Base-by-base conservation (phyloP, 2,329 filamentous ascomycete species). In the Cercospora sp. region DNA sequence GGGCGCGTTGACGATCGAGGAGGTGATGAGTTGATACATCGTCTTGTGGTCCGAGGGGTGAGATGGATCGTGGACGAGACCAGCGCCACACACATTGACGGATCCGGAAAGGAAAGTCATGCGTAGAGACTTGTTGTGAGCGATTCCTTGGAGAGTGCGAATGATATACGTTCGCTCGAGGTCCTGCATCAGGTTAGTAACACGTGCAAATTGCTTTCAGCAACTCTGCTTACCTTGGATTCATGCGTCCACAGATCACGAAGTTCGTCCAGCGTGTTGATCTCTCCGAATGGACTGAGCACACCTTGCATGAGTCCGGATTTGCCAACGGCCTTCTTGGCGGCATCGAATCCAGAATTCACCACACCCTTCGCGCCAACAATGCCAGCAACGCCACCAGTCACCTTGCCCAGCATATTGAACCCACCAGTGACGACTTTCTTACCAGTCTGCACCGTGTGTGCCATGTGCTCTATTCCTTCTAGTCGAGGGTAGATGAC, bases 191-290 rank as follows among this genome's bases (percentile, higher is more conserved):
- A n/a, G 13, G 60, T 71, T 55, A 68, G 68, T 64, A 20, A 23
- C 39, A 26, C 8, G 4, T 23, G n/a, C 3, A 5, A n/a, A 1
- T 42, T 7, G 72, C 71, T 31, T 60, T 42, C 60, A 67, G 65
- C 66, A 60, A 45, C 63, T 20, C 10, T 18, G 26, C 75, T 68
- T 79, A 89, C 87, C 83, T 98, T 99, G 63, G 91, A 94, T 62
- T 98, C 94, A 77, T 99, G 95, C 23, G 95, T 99, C 95, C 95
- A 99, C 84, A 96, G 90, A 79, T 99, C 95, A 77, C 94, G 90
- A 67, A 98, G 83, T 77, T 98, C 95, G 81, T 99, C 95, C 63
- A 95, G 89, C 61, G 98, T 88, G 76, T 97, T 95, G 69, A 99
- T 90, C 73, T 98, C 95, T 64, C 95, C 95, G 79, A 99, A 99